Evolutionary conservation across 495 filamentous ascomycete genomes (phyloP), one percentile per base, ranked within the genome.

Genomic region (Xanthoparmelia taractica): DNA sequence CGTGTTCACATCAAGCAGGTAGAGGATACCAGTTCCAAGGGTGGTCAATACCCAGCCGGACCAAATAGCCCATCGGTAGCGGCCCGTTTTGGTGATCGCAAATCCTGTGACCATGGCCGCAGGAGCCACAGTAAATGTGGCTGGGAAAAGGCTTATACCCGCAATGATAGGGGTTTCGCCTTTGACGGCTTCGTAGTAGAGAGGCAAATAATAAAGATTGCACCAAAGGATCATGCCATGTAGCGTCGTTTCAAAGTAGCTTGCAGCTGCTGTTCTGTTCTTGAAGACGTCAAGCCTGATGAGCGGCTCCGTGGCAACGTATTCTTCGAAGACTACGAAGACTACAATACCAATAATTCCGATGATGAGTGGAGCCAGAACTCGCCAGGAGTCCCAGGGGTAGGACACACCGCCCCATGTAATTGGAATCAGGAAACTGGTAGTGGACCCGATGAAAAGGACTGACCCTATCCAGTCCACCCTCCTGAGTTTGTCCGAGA

Each of bases 171-270:
- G 76, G 0, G 75, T 72, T 56, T 79, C 76, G 57, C 75, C 80
- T 60, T 83, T 82, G 34, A 87, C 79, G 12, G 82, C 79, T 58
- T 84, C 74, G 68, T 85, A 86, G 71, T 86, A 91, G 29, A 91
- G 76, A 0, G 86, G 79, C 37, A 86, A 72, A 59, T 82, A 86
- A 66, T 89, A 87, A 0, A 92, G 66, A 0, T 85, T 66, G 63
- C 59, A 79, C 82, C 75, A 82, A 47, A 76, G 70, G n/a, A 81
- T 63, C 64, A 78, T 63, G 60, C 77, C 85, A 65, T 86, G 82
- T 57, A 85, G 69, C n/a, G 82, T 68, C 5, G 78, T 81, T 7
- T 71, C 76, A 25, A 80, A 57, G 61, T 74, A 79, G 13, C 71
- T 74, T 18, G 75, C 69, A 1, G 70, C 70, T 29, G 76, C 67